Conservation (phyloP, 352 stramenopile genomes). For the Phytophthora pisi region DNA sequence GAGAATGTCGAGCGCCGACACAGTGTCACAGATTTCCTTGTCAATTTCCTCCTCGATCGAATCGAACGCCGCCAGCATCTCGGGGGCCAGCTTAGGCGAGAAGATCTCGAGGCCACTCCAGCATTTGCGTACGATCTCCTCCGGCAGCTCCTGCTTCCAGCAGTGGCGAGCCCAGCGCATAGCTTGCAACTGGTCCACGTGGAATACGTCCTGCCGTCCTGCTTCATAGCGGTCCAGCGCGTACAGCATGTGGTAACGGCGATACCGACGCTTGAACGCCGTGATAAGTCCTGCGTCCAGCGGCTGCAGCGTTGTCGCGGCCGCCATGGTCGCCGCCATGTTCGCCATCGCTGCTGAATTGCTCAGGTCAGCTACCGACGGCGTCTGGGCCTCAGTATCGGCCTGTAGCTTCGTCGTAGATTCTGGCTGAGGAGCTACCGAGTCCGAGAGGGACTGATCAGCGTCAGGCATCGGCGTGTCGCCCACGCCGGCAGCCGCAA, state of each 20-base stretch:
- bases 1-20: constrained; percentile 43
- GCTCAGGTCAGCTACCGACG: constrained; percentile 5
- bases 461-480: constrained; percentile 20
- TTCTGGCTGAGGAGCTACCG: constrained; percentile 1
- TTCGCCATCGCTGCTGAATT: constrained; percentile 16
- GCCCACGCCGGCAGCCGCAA: constrained; percentile 22
- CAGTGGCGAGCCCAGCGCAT: constrained; percentile 61
- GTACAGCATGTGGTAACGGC: constrained; percentile 59
- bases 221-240: constrained; percentile 58
- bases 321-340: constrained; percentile 23
- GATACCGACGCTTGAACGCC: constrained; percentile 61
- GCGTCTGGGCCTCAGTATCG: constrained; percentile 8
- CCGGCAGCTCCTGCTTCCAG: constrained; percentile 46
- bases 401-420: constrained; percentile 13
- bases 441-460: constrained; percentile 20
- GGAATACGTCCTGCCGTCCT: constrained; percentile 51
- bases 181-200: constrained; percentile 52
- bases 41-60: constrained; percentile 49
- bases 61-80: constrained; percentile 39
- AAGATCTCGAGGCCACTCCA: constrained; percentile 46
- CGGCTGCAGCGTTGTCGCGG: constrained; percentile 37
- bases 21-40: constrained; percentile 55
- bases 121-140: constrained; percentile 47
- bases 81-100: constrained; percentile 18
- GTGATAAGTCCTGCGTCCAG: constrained; percentile 50